phyloP scores from a whole-genome alignment of 768 basidiomycete genomes.

The Albatrellus ellisii region DNA sequence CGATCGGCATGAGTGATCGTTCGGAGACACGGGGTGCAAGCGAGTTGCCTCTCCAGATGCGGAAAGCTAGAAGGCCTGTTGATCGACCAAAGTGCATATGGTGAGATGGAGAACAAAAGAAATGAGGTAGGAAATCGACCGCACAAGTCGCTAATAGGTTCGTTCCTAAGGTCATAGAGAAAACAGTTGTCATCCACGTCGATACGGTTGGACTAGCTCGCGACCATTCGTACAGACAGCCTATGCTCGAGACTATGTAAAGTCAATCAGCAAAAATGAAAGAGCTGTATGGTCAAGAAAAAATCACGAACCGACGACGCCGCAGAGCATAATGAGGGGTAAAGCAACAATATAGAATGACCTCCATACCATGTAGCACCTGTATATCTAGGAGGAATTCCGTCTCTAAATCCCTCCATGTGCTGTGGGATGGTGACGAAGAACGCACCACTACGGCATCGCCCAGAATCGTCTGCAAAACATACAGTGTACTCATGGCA shows the following conservation, averaged over 20 bases:
- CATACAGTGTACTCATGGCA: conserved; percentile 17
- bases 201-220: background rate
- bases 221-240: background rate
- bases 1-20: background rate
- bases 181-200: too few relatives aligned
- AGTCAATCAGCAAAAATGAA: background rate
- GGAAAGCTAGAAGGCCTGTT: conserved; percentile 1
- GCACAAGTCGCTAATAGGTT: too few relatives aligned
- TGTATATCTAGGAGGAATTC: conserved; percentile 13
- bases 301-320: conserved; percentile 8
- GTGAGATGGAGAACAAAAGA: background rate
- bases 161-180: too few relatives aligned
- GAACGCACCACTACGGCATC: background rate
- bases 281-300: too few relatives aligned
- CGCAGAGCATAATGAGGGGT: conserved; percentile 12
- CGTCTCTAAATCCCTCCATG: background rate
- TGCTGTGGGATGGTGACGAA: background rate
- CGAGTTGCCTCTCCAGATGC: conserved; percentile 2
- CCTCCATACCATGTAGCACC: conserved; percentile 19
- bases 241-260: background rate
- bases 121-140: background rate
- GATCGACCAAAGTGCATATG: background rate
- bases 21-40: background rate
- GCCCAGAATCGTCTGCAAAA: background rate
- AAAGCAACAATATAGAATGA: conserved; percentile 13